Evolutionary conservation across 805 yeast genomes (phyloP).

Genomic region (Isabelozyma pseudorhagii): DNA sequence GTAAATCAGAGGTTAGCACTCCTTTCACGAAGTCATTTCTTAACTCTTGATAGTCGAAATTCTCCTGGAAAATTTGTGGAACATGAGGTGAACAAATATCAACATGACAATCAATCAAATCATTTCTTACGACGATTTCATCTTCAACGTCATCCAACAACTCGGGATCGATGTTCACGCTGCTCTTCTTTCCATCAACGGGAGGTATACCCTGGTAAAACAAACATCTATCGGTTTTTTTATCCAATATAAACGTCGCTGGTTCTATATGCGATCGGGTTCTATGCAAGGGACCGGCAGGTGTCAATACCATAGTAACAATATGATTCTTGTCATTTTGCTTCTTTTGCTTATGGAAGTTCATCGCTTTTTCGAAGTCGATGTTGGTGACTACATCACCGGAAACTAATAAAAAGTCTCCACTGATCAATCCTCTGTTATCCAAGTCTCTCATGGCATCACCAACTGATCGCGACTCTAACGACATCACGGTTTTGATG

Average conservation of each 20-base stretch:
- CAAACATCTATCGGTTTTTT: slow-evolving; percentile 68
- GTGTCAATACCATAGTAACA: slow-evolving; percentile 88
- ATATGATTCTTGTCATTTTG: slow-evolving; percentile 84
- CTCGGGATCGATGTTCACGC: slow-evolving; percentile 76
- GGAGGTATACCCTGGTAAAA: slow-evolving; percentile 80
- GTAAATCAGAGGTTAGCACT: slow-evolving; percentile 81
- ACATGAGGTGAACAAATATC: slow-evolving; percentile 94
- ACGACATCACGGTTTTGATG: slow-evolving; percentile 73
- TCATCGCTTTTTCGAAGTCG: slow-evolving; percentile 70
- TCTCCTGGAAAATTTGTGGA: slow-evolving; percentile 93
- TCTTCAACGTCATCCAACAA: slow-evolving; percentile 66
- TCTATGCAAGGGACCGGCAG: slow-evolving; percentile 80
- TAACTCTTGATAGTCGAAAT: slow-evolving; percentile 87
- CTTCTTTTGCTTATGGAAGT: slow-evolving; percentile 69
- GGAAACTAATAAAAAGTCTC: slow-evolving; percentile 84
- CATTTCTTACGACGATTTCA: slow-evolving; percentile 82
- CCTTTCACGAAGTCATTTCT: slow-evolving; percentile 89
- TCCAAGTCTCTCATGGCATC: slow-evolving; percentile 97
- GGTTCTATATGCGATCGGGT: slow-evolving; percentile 79
- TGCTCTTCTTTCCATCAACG: slow-evolving; percentile 28
- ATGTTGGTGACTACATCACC: slow-evolving; percentile 96
- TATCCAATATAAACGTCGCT: slow-evolving; percentile 80
- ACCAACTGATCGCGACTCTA: slow-evolving; percentile 89
- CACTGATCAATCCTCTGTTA: slow-evolving; percentile 81
- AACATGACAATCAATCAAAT: slow-evolving; percentile 92